Base-by-base conservation (phyloP, 768 basidiomycete genomes). In the Cyathus striatus region DNA sequence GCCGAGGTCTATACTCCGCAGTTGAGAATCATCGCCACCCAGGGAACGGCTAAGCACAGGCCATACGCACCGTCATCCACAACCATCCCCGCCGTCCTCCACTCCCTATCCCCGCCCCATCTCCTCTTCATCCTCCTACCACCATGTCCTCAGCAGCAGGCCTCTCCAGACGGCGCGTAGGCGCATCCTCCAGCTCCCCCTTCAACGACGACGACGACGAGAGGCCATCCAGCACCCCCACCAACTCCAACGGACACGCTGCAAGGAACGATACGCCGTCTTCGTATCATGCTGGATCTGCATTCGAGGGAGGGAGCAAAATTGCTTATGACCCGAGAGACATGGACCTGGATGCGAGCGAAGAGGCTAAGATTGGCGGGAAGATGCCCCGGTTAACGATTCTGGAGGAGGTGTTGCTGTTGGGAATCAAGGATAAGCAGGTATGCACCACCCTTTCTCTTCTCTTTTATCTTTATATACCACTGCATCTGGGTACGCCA, bases 401-500 rank as follows among this genome's bases (percentile, higher is more conserved):
- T 44, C 89, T 98, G 88, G 96, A 99, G 69, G 96, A 99, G 69
- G 83, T 99, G 5, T 68, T 98, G 47, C 63, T 99, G 44, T 66
- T 99, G 10, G 96, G 96, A 3, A 69, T 99, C 45, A 97, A 98
- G 63, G 96, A 98, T 68, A 94, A 93, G 59, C 92, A 95, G 71
- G 92, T 92, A 54, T 17, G 75, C 66, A 21, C 39, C 9, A 10
- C 36, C 46, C 27, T 17, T 43, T 23, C 17, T 35, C 22, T 18
- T 20, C 38, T 6, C 25, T 23, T 48, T 36, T 41, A 7, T 42
- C 25, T 47, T 22, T 23, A 20, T 34, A 21, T 34, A 16, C 38
- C 32, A 25, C 30, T 24, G 23, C 37, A 18, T 25, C 33, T 25
- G 23, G 27, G 20, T 37, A n/a, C n/a, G n/a, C n/a, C n/a, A n/a